Base-by-base conservation (phyloP, 768 basidiomycete species). In the Tylopilus felleus region DNA sequence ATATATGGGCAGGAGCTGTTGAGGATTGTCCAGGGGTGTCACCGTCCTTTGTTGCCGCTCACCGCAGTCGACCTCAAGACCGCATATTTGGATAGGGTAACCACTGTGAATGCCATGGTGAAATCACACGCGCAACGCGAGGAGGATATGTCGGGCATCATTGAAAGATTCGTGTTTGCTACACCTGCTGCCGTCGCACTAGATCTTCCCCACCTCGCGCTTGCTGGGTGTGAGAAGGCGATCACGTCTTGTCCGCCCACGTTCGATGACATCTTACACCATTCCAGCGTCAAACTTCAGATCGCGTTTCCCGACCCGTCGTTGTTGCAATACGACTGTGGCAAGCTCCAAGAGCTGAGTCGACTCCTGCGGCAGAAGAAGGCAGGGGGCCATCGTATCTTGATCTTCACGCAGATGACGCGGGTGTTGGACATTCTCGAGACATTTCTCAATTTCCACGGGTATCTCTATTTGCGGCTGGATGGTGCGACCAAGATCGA, bases 371-470 rank as follows among this genome's bases (percentile, higher is more conserved):
- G 91, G 42, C 82, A 90, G 69, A 89, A 84, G 70, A 93, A 94
- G 65, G 82, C 84, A 0, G 92, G 84, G 7, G 93, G 93, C 0
- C 94, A 97, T 66, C 88, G 95, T 8, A 80, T 90, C 23, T 78
- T 98, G 44, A 95, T 98, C 58, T 98, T 98, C 72, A 98, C 95
- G 0, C 95, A 98, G 64, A 98, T 98, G 95, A 96, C 95, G 28
- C 80, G 80, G 55, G 86, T 98, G 29, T 78, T 98, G 54, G 95
- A 98, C 66, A 92, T 98, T 55, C 80, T 98, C 49, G 95, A 98
- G 68, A 85, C 86, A 17, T 98, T 93, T 70, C 79, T 98, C 53
- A 95, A 89, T 62, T 85, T 93, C 52, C 93, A 94, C 65, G 95
- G 95, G 0, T 90, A 95, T 66, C 81, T 95, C 12, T 98, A 98